These are phyloP conservation scores for Wickerhamiella allomyrinae DNA, from an alignment of 805 yeast species.

Conservation along the genomic window DNA sequence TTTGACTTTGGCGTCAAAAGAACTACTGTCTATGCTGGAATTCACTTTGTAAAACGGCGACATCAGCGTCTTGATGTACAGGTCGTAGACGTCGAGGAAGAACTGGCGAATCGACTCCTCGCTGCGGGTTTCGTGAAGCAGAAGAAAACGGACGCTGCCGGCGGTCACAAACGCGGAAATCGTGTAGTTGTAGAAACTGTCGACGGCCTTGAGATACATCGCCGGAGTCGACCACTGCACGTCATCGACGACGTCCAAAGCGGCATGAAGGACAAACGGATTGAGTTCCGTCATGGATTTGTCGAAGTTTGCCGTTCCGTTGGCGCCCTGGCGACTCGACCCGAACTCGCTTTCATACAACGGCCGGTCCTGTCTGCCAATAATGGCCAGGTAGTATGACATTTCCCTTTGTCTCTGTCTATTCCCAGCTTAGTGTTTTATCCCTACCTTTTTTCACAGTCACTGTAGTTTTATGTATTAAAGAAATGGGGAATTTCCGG, in stretches of 20 bases:
- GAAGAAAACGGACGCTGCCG: constrained; percentile 68
- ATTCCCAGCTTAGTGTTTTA: too few relatives aligned
- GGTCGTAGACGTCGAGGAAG: constrained; percentile 70
- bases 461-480: too few relatives aligned
- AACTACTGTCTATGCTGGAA: constrained; percentile 56
- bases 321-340: constrained; percentile 50
- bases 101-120: constrained; percentile 74
- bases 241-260: constrained; percentile 85
- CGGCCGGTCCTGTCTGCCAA: constrained; percentile 78
- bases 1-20: constrained; percentile 63
- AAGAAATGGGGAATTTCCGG: too few relatives aligned
- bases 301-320: constrained; percentile 50
- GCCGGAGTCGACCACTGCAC: constrained; percentile 61
- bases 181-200: constrained; percentile 67
- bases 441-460: too few relatives aligned
- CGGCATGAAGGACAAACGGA: constrained; percentile 79
- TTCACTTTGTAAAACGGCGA: constrained; percentile 76
- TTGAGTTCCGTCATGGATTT: constrained; percentile 60
- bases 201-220: constrained; percentile 62
- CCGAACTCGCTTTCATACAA: constrained; percentile 80
- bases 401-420: too few relatives aligned
- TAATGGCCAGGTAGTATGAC: constrained; percentile 80
- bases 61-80: constrained; percentile 71
- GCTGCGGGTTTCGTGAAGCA: constrained; percentile 46
- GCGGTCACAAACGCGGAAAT: constrained; percentile 82